Base-by-base conservation (phyloP, 2,329 filamentous ascomycete species). In the Alternaria incomplexa region DNA sequence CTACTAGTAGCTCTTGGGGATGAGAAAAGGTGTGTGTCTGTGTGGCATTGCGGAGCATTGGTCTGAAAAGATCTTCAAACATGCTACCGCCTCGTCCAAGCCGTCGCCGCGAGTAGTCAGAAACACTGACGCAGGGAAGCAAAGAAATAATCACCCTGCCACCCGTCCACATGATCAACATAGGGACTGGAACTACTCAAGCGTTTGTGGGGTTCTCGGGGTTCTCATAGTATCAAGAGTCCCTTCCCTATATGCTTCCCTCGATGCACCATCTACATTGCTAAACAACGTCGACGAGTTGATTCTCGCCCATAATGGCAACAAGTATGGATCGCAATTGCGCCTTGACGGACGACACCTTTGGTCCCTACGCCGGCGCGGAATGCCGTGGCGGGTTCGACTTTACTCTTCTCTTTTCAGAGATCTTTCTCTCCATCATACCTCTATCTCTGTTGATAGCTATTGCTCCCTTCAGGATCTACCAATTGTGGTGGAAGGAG, bases 341-440 rank as follows among this genome's bases (percentile, higher is more conserved):
- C 67, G 62, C 65, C 17, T 62, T 62, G 26, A 63, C 76, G 28
- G 77, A 79, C 67, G 64, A 75, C 53, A 76, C 68, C 13, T 75
- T 79, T 44, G 76, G 77, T 46, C 77, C 77, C 6, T 77, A 70
- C 36, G 76, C 73, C 55, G 76, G 73, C 22, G 54, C 56, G 25
- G 5, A 64, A 20, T 78, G 76, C 66, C 74, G 79, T 56, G 77
- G 76, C 52, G 74, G 73, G 5, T 81, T 81, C 52, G 79, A 81
- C 47, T 80, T 81, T 47, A 80, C 79, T 15, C 63, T 80, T 26
- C 68, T 77, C 12, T 81, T 81, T 58, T 76, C 79, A 47, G 73
- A 79, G 25, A 52, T 73, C 10, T 66, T 80, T 36, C 69, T 81
- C 25, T 76, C 74, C 1, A 73, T 80, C 43, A 32, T 70, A 17